Evolutionary conservation across 75 land plant species (phyloP).

Genomic region (Cryptomeria japonica): DNA sequence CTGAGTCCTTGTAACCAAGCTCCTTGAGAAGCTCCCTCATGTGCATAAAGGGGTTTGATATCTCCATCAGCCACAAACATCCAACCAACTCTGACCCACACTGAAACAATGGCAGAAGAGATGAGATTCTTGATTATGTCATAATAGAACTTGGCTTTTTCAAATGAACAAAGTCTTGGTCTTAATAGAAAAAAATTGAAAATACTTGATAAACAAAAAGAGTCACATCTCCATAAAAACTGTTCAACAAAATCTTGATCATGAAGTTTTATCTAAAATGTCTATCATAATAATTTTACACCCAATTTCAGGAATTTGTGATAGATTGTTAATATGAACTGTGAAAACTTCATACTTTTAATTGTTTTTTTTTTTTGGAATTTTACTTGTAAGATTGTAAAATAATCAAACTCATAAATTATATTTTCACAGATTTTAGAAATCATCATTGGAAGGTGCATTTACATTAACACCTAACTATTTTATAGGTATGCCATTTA

Average conservation of each 20-base stretch:
- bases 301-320: too few relatives aligned
- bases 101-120: conserved; percentile 24
- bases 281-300: too few relatives aligned
- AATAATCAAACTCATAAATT: background rate
- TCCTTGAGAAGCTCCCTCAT: conserved; percentile 89
- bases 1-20: conserved; percentile 74
- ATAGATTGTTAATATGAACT: too few relatives aligned
- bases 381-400: too few relatives aligned
- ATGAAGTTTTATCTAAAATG: too few relatives aligned
- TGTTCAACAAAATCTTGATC: background rate
- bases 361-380: too few relatives aligned
- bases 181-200: background rate
- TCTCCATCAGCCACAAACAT: conserved; percentile 72
- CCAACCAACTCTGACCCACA: conserved; percentile 92
- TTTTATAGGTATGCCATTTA: background rate
- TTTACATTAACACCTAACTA: background rate
- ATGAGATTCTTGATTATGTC: background rate
- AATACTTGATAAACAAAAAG: background rate
- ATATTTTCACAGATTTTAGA: background rate
- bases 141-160: background rate
- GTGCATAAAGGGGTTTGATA: conserved; percentile 90
- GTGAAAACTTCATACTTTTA: too few relatives aligned
- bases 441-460: background rate
- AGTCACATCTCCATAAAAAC: background rate
- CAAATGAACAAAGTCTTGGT: background rate